phyloP scores from a whole-genome alignment of 2,329 filamentous ascomycete genomes.

The Colletotrichum liaoningense region DNA sequence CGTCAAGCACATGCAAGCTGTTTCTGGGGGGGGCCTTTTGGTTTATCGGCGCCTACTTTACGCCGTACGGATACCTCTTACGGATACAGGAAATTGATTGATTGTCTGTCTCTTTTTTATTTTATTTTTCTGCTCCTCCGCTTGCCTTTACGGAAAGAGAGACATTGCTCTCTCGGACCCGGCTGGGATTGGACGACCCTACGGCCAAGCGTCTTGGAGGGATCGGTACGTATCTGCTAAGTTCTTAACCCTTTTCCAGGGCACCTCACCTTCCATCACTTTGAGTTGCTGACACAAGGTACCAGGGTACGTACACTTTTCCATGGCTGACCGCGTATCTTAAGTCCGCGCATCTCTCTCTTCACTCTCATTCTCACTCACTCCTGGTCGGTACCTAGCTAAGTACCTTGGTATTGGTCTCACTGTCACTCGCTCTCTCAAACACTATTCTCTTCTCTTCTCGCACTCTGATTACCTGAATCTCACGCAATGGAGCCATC shows the following conservation, averaged over 20 bases:
- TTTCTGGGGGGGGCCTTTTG: background rate
- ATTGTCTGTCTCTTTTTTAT: background rate
- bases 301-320: too few relatives aligned
- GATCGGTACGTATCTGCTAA: background rate
- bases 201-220: background rate
- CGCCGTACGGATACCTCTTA: background rate
- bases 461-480: background rate
- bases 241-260: too few relatives aligned
- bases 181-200: background rate
- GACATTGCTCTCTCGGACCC: background rate
- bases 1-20: background rate
- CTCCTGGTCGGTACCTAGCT: background rate
- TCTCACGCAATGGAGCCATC: background rate
- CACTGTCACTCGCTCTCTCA: background rate
- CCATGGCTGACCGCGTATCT: background rate
- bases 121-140: background rate
- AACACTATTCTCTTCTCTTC: background rate
- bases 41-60: slow-evolving; percentile 5
- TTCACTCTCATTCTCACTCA: background rate
- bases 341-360: background rate
- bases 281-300: too few relatives aligned
- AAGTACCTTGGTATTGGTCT: too few relatives aligned
- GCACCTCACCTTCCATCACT: too few relatives aligned
- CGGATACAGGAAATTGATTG: background rate
- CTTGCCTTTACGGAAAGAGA: background rate